phyloP scores from a whole-genome alignment of 352 stramenopile species.

The Phytophthora colocasiae region DNA sequence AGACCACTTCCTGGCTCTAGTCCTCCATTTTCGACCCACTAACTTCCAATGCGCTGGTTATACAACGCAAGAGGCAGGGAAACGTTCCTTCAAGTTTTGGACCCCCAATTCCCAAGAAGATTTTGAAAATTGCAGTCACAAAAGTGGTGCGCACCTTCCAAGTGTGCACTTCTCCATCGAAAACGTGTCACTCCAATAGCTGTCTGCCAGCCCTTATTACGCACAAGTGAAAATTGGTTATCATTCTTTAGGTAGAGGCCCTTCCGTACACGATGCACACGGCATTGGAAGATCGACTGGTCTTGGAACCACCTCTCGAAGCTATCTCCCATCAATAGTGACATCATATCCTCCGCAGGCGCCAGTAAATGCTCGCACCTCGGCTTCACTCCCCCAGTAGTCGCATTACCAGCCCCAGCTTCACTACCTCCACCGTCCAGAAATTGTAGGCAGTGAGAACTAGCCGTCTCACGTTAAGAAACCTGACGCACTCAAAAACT shows the following conservation, averaged over 20 bases:
- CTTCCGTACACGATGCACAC: constrained; percentile 85
- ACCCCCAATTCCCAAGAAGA: too few relatives aligned
- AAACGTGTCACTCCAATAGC: constrained; percentile 89
- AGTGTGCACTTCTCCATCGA: constrained; percentile 83
- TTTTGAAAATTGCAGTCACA: too few relatives aligned
- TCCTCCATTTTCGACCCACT: too few relatives aligned
- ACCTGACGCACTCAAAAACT: constrained; percentile 85
- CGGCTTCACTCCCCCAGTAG: too few relatives aligned
- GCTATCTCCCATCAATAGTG: constrained; percentile 85
- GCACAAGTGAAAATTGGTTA: constrained; percentile 79
- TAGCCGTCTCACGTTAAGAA: constrained; percentile 75
- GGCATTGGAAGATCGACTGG: constrained; percentile 89
- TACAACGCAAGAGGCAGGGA: too few relatives aligned
- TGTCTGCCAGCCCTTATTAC: constrained; percentile 91
- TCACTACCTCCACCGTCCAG: too few relatives aligned
- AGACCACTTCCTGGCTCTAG: too few relatives aligned
- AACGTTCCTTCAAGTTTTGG: too few relatives aligned
- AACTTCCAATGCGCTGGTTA: too few relatives aligned
- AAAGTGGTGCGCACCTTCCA: constrained; percentile 91
- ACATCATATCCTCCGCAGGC: too few relatives aligned
- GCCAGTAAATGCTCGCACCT: too few relatives aligned
- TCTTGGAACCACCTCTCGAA: constrained; percentile 66
- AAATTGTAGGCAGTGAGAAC: constrained; percentile 90
- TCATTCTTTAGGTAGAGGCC: constrained; percentile 91
- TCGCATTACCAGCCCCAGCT: too few relatives aligned